These are phyloP conservation scores for Annulohypoxylon bovei DNA, from an alignment of 495 filamentous ascomycete species.

Conservation along the genomic window DNA sequence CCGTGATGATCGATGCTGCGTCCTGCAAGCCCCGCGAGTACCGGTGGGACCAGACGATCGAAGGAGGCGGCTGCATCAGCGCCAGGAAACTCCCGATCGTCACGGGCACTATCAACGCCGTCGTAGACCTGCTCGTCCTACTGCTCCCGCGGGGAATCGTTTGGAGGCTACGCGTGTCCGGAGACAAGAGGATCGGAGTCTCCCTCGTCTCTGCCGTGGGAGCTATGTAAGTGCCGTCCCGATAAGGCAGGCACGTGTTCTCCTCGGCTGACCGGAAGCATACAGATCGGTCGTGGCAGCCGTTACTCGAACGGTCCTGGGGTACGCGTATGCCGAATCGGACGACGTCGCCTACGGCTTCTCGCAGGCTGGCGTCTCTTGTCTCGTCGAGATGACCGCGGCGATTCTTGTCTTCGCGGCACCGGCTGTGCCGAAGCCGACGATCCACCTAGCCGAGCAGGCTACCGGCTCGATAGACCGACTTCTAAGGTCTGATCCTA, in stretches of 20 bases:
- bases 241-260: too few species aligned
- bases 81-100: slow-evolving; percentile 21
- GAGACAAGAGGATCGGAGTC: slow-evolving; percentile 37
- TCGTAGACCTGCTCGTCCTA: slow-evolving; percentile 30
- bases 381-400: slow-evolving; percentile 10
- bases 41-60: slow-evolving; percentile 35
- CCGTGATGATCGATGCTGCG: slow-evolving; percentile 18
- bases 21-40: slow-evolving; percentile 28
- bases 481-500: too few species aligned
- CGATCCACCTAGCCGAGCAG: too few species aligned
- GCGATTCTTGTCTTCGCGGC: slow-evolving; percentile 22
- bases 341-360: slow-evolving; percentile 19
- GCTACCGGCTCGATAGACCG: too few species aligned
- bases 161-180: slow-evolving; percentile 42
- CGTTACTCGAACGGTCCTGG: not conserved
- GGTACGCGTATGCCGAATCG: slow-evolving; percentile 2
- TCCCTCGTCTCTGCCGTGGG: slow-evolving; percentile 41
- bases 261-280: too few species aligned
- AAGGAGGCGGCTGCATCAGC: slow-evolving; percentile 14
- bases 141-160: slow-evolving; percentile 41
- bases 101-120: slow-evolving; percentile 11
- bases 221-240: slow-evolving; percentile 1
- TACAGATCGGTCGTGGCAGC: slow-evolving; percentile 14
- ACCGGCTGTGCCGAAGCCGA: slow-evolving; percentile 15
- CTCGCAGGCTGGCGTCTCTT: slow-evolving; percentile 5